These are phyloP conservation scores for Lactarius akahatsu DNA, from an alignment of 768 basidiomycete genomes.

Conservation along the genomic window DNA sequence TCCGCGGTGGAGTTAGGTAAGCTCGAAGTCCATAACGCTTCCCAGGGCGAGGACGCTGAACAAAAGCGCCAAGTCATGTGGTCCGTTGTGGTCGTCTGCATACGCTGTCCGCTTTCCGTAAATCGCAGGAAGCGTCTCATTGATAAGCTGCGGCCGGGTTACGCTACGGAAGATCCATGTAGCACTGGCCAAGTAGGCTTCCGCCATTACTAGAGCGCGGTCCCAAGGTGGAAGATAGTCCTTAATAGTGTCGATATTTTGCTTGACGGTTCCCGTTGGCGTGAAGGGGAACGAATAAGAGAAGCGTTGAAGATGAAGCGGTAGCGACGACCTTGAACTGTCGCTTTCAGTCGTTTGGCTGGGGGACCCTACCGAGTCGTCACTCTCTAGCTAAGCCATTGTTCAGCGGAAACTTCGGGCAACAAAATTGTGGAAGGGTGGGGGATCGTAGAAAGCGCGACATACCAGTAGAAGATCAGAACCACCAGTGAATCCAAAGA, in stretches of 20 bases:
- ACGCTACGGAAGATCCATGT: slow-evolving; percentile 65
- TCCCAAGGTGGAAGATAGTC: slow-evolving; percentile 45
- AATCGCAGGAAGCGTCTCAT: slow-evolving; percentile 62
- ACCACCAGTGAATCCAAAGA: slow-evolving; percentile 74
- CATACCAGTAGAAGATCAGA: slow-evolving; percentile 45
- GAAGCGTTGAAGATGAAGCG: slow-evolving; percentile 31
- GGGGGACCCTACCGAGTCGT: slow-evolving; percentile 22
- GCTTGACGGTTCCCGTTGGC: slow-evolving; percentile 30
- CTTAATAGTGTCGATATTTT: slow-evolving; percentile 31
- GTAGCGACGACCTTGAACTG: slow-evolving; percentile 29
- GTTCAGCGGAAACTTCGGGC: not conserved
- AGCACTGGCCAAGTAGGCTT: slow-evolving; percentile 63
- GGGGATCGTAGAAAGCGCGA: not conserved
- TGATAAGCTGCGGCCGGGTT: slow-evolving; percentile 64
- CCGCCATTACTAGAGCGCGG: slow-evolving; percentile 60
- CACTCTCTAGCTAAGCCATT: slow-evolving; percentile 18
- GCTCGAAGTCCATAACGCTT: slow-evolving; percentile 35
- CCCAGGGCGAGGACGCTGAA: slow-evolving; percentile 37
- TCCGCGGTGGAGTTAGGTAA: slow-evolving; percentile 38
- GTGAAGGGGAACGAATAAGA: slow-evolving; percentile 36
- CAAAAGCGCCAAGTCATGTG: slow-evolving; percentile 37
- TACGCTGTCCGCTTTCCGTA: slow-evolving; percentile 44
- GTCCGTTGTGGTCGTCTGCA: slow-evolving; percentile 32
- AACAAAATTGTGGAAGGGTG: not conserved
- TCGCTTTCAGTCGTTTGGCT: slow-evolving; percentile 27